Evolutionary conservation across 129 eudicot species (phyloP).

Genomic region (Erigeron canadensis): DNA sequence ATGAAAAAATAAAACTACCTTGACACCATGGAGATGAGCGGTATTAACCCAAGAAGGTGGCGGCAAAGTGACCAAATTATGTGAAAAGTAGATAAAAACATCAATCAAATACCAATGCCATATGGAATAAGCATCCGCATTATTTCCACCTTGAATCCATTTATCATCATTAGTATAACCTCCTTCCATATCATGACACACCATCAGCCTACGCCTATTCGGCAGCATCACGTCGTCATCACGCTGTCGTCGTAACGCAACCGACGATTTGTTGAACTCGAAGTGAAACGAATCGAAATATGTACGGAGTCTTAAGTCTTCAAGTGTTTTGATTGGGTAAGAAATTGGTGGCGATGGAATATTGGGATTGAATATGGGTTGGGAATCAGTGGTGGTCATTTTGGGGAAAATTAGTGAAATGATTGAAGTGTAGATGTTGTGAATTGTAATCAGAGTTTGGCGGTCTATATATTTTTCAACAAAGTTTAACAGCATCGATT

Average conservation of each 20-base stretch:
- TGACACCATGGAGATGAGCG: constrained; percentile 88
- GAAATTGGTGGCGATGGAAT: constrained; percentile 65
- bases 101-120: constrained; percentile 99
- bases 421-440: constrained; percentile 34
- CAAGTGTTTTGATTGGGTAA: constrained; percentile 62
- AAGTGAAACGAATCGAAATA: constrained; percentile 77
- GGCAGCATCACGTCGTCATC: constrained; percentile 43
- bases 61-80: constrained; percentile 78
- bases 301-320: constrained; percentile 54
- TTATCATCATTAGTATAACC: constrained; percentile 72
- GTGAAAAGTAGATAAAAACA: constrained; percentile 85
- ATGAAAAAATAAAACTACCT: constrained; percentile 34
- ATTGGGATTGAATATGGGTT: constrained; percentile 50
- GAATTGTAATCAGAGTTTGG: constrained; percentile 34
- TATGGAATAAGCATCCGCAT: constrained; percentile 64
- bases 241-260: constrained; percentile 15
- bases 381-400: constrained; percentile 28
- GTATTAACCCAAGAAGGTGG: constrained; percentile 93
- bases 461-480: constrained; percentile 44
- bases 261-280: constrained; percentile 62
- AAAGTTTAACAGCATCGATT: constrained; percentile 17
- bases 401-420: constrained; percentile 27
- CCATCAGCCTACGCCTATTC: constrained; percentile 61
- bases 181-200: constrained; percentile 91
- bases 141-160: constrained; percentile 78